Base-by-base conservation (phyloP, 495 filamentous ascomycete species). In the Talaromyces thailandensis region DNA sequence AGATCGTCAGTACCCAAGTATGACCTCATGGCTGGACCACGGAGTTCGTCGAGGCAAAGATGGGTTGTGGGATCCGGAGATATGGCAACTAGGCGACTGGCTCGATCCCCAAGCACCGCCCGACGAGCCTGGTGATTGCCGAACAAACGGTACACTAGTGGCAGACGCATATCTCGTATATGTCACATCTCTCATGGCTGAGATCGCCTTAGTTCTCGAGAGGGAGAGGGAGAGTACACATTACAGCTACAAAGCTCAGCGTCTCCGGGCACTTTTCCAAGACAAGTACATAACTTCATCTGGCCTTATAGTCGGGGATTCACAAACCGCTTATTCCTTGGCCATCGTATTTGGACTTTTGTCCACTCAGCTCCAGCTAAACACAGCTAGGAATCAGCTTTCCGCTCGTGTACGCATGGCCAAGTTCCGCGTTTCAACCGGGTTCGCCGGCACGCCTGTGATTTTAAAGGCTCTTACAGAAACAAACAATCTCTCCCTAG, bases 121-220 rank as follows among this genome's bases (percentile, higher is more conserved):
- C 3, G 69, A 78, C 11, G 67, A 78, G 23, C 70, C 82, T 5
- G 78, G 75, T 0, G 53, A 72, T 60, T 70, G 70, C 6, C 74
- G 72, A 9, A 81, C 80, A 4, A 72, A 76, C 45, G 69, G 74
- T 0, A 69, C 68, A 6, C 71, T 80, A 6, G 79, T 82, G 0
- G 77, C 80, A 14, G 79, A 85, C 50, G 77, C 81, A 8, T 85
- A 83, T 67, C 75, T 85, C 16, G 71, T 81, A 0, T 76, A 81
- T 56, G 73, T 81, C 4, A 81, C 79, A 0, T 63, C 63, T n/a
- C 29, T 81, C 0, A 65, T 77, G 4, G 66, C 71, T 4, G 40
- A 69, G 14, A 65, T 70, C 3, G 63, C 62, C 12, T 16, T 28
- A 0, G 61, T 70, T 6, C 67, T 82, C 6, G 71, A 69, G 2